These are phyloP conservation scores for Hanseniaspora lachancei DNA, from an alignment of 805 yeast species.

Conservation along the genomic window DNA sequence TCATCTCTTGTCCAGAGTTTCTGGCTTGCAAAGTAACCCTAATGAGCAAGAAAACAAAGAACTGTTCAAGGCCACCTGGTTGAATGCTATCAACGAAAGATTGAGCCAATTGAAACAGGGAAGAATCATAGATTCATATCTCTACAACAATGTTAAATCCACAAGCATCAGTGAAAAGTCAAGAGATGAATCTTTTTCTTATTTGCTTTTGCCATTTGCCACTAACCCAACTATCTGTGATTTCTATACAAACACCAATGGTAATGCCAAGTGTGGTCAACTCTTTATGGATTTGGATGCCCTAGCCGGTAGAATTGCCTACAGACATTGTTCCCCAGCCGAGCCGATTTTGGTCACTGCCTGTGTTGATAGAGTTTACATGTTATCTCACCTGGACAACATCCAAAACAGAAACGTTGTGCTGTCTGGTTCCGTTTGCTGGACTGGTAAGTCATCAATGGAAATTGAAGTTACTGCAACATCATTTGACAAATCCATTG, in stretches of 20 bases:
- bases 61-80: slow-evolving; percentile 56
- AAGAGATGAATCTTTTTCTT: slow-evolving; percentile 63
- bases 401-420: slow-evolving; percentile 62
- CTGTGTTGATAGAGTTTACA: slow-evolving; percentile 78
- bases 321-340: slow-evolving; percentile 87
- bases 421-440: slow-evolving; percentile 80
- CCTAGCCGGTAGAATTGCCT: slow-evolving; percentile 85
- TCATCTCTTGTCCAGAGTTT: slow-evolving; percentile 28
- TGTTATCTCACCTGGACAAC: slow-evolving; percentile 73
- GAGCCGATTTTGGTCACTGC: slow-evolving; percentile 94
- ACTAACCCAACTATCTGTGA: slow-evolving; percentile 74
- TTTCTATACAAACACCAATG: slow-evolving; percentile 76
- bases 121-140: slow-evolving; percentile 53
- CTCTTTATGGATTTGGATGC: slow-evolving; percentile 90
- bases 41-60: slow-evolving; percentile 22
- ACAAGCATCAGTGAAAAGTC: slow-evolving; percentile 61
- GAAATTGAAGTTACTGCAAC: slow-evolving; percentile 86
- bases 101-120: slow-evolving; percentile 60
- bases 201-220: slow-evolving; percentile 63
- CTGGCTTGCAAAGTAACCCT: slow-evolving; percentile 5
- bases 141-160: slow-evolving; percentile 60
- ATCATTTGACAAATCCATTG: slow-evolving; percentile 43
- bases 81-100: slow-evolving; percentile 67
- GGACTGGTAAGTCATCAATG: slow-evolving; percentile 94
- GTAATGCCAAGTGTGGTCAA: slow-evolving; percentile 86